phyloP scores from a whole-genome alignment of 1,284 basidiomycete species.

The Lignosus rhinocerotis region DNA sequence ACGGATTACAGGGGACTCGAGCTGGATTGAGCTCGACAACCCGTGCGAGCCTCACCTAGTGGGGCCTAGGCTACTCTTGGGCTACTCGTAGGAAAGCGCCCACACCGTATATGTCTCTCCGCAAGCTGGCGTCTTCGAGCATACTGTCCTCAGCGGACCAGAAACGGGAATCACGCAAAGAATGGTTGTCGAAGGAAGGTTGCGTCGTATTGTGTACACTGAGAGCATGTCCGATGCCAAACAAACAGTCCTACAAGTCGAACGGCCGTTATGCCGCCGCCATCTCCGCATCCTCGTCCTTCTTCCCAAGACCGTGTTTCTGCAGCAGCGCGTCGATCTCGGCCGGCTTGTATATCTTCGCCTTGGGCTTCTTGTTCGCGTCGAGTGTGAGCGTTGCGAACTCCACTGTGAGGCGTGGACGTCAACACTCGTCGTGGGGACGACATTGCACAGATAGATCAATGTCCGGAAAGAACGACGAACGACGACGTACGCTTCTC shows the following conservation, averaged over 20 bases:
- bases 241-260: slow-evolving; percentile 12
- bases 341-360: slow-evolving; percentile 89
- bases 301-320: slow-evolving; percentile 85
- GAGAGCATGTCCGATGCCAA: slow-evolving; percentile 9
- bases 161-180: not conserved
- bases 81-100: not conserved
- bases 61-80: too few relatives aligned
- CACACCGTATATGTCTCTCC: not conserved
- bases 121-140: not conserved
- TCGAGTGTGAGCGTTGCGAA: slow-evolving; percentile 93
- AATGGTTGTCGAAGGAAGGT: not conserved
- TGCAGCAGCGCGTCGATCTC: slow-evolving; percentile 90
- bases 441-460: too few relatives aligned
- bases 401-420: slow-evolving; percentile 69
- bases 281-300: slow-evolving; percentile 79
- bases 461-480: not conserved
- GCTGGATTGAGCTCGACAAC: not conserved
- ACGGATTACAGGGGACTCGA: not conserved
- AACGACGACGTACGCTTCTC: slow-evolving; percentile 77
- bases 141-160: not conserved
- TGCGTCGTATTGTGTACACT: slow-evolving; percentile 5
- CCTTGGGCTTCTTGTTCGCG: slow-evolving; percentile 79
- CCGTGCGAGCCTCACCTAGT: not conserved
- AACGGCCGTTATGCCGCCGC: slow-evolving; percentile 41
- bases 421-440: not conserved